phyloP scores from a whole-genome alignment of 495 filamentous ascomycete species.

The Thermochaetoides thermophila region DNA sequence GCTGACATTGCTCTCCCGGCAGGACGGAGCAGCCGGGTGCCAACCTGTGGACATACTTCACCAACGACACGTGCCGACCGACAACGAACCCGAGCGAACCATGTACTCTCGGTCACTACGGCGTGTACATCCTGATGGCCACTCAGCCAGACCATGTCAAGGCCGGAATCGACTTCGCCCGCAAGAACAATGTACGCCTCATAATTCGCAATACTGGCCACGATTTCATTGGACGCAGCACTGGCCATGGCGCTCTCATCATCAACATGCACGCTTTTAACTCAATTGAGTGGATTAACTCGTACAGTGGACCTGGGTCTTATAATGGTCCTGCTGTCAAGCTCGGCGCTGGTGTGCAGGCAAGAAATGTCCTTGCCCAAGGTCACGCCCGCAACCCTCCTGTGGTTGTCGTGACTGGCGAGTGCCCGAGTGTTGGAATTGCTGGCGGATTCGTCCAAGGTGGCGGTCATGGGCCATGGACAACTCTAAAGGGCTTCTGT shows the following conservation, averaged over 20 bases:
- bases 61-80: slow-evolving; percentile 30
- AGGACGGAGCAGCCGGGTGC: slow-evolving; percentile 25
- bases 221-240: slow-evolving; percentile 38
- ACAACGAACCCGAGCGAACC: slow-evolving; percentile 26
- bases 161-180: slow-evolving; percentile 37
- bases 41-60: slow-evolving; percentile 25
- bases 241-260: slow-evolving; percentile 38
- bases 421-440: slow-evolving; percentile 34
- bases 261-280: slow-evolving; percentile 51
- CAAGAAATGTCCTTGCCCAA: slow-evolving; percentile 27
- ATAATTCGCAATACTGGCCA: slow-evolving; percentile 50
- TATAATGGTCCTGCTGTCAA: slow-evolving; percentile 27
- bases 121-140: slow-evolving; percentile 30
- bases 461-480: slow-evolving; percentile 46
- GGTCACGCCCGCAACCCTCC: slow-evolving; percentile 26
- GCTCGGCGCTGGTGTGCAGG: slow-evolving; percentile 44
- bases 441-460: slow-evolving; percentile 42
- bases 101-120: slow-evolving; percentile 46
- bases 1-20: background rate
- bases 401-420: slow-evolving; percentile 33
- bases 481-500: slow-evolving; percentile 40
- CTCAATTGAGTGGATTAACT: slow-evolving; percentile 24
- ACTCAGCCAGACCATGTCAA: slow-evolving; percentile 25
- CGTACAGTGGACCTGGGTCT: slow-evolving; percentile 22
- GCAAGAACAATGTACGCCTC: slow-evolving; percentile 39